Percentiles rank a stretch among this genome's conserved stretches.
Conservation (phyloP, 306 rosid genomes). For the Quercus ilex region DNA sequence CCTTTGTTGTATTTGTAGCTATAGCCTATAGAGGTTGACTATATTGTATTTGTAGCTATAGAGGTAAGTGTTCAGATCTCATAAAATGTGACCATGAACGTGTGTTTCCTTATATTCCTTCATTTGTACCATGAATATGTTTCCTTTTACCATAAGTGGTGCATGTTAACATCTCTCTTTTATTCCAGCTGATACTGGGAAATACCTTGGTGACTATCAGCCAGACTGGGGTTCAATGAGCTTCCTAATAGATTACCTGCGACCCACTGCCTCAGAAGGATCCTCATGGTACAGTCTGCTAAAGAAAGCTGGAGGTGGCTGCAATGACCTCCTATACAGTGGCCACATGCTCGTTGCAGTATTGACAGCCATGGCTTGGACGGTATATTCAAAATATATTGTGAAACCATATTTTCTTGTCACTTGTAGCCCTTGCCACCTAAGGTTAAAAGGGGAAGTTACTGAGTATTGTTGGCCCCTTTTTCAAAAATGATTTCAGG, state of each 20-base stretch:
- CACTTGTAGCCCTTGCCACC: neutral
- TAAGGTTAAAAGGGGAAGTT: constrained; percentile 5
- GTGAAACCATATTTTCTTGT: constrained; percentile 2
- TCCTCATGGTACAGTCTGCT: constrained; percentile 76
- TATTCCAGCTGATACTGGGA: constrained; percentile 63
- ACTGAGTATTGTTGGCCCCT: constrained; percentile 12
- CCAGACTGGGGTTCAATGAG: constrained; percentile 89
- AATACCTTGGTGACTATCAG: constrained; percentile 38
- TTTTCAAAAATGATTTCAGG: constrained; percentile 46
- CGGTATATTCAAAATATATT: constrained; percentile 45
- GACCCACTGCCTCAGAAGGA: constrained; percentile 71
- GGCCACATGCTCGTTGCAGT: constrained; percentile 98
- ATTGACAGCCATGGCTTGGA: constrained; percentile 99
- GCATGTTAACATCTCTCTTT: constrained; percentile 27
- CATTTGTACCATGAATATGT: neutral
- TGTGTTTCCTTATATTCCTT: no score
- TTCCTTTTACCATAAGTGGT: constrained; percentile 20
- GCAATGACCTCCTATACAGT: constrained; percentile 92
- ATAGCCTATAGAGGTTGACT: no score
- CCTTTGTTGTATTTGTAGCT: no score
- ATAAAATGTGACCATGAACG: no score
- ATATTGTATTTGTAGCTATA: no score
- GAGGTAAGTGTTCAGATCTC: no score
- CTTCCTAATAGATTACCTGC: constrained; percentile 70
- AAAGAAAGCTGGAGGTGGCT: constrained; percentile 91